Conservation (phyloP, 352 stramenopile species). For the Phytophthora melonis region DNA sequence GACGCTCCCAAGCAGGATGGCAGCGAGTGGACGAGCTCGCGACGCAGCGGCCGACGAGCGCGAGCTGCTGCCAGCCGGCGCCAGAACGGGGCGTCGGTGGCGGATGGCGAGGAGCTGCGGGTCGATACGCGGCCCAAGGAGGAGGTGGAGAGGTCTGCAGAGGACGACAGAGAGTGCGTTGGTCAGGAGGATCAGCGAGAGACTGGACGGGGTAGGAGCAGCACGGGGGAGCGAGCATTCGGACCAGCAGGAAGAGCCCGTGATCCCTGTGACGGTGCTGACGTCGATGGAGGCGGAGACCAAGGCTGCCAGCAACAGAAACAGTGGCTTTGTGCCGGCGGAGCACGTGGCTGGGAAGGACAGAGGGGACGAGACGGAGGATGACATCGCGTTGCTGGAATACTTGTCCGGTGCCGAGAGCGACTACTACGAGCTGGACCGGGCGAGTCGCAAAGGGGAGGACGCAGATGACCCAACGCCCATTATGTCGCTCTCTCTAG, state of each 20-base stretch:
- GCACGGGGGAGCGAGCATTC: conserved; percentile 20
- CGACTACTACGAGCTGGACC: conserved; percentile 42
- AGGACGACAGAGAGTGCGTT: neutral
- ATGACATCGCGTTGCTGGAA: conserved; percentile 44
- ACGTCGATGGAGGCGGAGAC: conserved; percentile 31
- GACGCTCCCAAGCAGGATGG: conserved; percentile 4
- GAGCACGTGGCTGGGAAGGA: conserved; percentile 32
- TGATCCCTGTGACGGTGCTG: conserved; percentile 33
- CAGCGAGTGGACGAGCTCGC: conserved; percentile 38
- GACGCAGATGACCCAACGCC: conserved; percentile 26
- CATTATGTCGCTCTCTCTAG: conserved; percentile 34
- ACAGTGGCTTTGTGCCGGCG: neutral
- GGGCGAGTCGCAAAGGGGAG: conserved; percentile 37
- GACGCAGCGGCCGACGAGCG: conserved; percentile 28
- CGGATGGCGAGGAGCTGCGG: conserved; percentile 16
- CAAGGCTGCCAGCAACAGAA: conserved; percentile 19
- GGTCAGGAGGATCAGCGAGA: conserved; percentile 3
- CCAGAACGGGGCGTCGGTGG: neutral
- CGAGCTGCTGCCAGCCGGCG: conserved; percentile 6
- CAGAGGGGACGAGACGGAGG: conserved; percentile 38
- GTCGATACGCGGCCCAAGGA: conserved; percentile 15
- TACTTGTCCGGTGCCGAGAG: conserved; percentile 43
- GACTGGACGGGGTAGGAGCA: conserved; percentile 4
- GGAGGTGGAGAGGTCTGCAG: conserved; percentile 1
- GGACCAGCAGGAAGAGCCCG: conserved; percentile 26